Conservation (phyloP, 2,329 filamentous ascomycete species). For the Ustulina deusta region DNA sequence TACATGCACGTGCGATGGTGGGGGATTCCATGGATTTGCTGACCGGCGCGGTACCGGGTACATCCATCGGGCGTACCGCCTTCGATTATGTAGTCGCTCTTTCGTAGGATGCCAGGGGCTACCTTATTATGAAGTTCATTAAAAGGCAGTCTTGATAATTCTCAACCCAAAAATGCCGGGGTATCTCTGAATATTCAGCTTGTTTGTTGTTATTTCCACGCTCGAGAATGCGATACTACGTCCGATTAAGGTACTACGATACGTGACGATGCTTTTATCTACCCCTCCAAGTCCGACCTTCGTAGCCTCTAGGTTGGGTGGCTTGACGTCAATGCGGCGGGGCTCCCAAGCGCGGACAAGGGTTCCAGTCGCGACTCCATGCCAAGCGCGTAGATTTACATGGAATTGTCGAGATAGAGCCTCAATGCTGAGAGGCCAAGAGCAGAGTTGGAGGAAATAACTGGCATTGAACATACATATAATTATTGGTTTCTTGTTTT, state of each 20-base stretch:
- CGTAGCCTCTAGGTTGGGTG: background rate
- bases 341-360: constrained; percentile 3
- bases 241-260: constrained; percentile 15
- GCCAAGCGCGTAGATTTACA: constrained; percentile 18
- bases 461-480: no score
- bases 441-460: no score
- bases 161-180: background rate
- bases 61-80: constrained; percentile 12
- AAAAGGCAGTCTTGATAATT: background rate
- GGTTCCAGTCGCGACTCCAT: constrained; percentile 20
- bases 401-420: no score
- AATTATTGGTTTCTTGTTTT: no score
- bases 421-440: no score
- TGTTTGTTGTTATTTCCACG: background rate
- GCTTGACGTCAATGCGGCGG: constrained; percentile 41
- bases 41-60: constrained; percentile 26
- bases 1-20: constrained; percentile 45
- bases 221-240: background rate
- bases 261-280: constrained; percentile 11
- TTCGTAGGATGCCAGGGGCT: no score
- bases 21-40: constrained; percentile 37
- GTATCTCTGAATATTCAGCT: background rate
- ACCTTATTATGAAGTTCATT: background rate
- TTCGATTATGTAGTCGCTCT: background rate
- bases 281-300: constrained; percentile 32